Base-by-base conservation (phyloP, 768 basidiomycete species). In the Podaxis sp. region DNA sequence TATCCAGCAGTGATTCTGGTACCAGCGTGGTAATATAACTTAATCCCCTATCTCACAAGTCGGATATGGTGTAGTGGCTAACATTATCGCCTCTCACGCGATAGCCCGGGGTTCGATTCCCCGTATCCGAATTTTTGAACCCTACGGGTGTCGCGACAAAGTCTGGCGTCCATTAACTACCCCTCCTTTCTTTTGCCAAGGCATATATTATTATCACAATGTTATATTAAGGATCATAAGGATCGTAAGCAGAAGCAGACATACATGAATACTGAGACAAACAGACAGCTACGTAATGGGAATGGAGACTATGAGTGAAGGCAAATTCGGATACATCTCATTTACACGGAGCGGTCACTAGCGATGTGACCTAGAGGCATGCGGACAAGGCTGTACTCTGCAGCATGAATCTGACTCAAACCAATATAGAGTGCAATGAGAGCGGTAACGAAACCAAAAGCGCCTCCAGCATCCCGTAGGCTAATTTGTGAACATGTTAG, bases 31-130 rank as follows among this genome's bases (percentile, higher is more conserved):
- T n/a, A n/a, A n/a, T n/a, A n/a, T n/a, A n/a, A n/a, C n/a, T n/a
- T n/a, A n/a, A n/a, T n/a, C n/a, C 37, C 5, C 6, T 38, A 38
- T 13, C 5, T 38, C 37, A 38, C 13, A 38, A 6, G 6, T 60
- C 59, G 59, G 59, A 60, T 60, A 60, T 60, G 59, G 59, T 60
- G 59, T 60, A 60, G 59, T 53, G 59, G 59, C 59, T 60, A 60
- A 60, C 59, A 60, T 60, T 60, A 60, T 60, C 59, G 52, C 59
- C 59, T 60, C 59, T 60, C 59, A 54, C 59, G 59, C 59, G 59
- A 60, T 60, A 60, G 59, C 59, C 59, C 59, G 52, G 59, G 59
- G 59, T 60, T 54, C 59, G 40, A 60, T 60, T 60, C 59, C 59
- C 59, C 59, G 59, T 60, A 60, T 60, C 59, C 59, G 59, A 60